Evolutionary conservation across 495 filamentous ascomycete genomes (phyloP).

Genomic region (Neurospora sp.): DNA sequence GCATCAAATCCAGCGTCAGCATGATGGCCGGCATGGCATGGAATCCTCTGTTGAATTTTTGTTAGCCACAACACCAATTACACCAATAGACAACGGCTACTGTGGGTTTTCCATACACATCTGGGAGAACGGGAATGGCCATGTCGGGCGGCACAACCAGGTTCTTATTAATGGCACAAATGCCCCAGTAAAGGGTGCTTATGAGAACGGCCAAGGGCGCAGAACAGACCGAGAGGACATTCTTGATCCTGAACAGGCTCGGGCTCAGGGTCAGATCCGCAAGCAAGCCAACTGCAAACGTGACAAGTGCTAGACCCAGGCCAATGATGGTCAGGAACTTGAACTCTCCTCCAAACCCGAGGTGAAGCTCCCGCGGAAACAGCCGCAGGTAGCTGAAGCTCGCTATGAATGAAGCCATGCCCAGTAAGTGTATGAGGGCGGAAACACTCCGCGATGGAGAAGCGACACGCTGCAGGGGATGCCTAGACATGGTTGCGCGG

Average conservation of each 20-base stretch:
- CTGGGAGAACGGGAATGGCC: slow-evolving; percentile 37
- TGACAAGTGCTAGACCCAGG: slow-evolving; percentile 54
- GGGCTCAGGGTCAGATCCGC: slow-evolving; percentile 62
- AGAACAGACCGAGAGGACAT: slow-evolving; percentile 58
- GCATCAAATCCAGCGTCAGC: slow-evolving; percentile 58
- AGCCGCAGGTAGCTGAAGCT: slow-evolving; percentile 50
- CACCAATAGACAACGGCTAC: background rate
- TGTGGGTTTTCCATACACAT: slow-evolving; percentile 34
- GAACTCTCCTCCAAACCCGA: slow-evolving; percentile 72
- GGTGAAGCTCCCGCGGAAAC: slow-evolving; percentile 42
- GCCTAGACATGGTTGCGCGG: slow-evolving; percentile 22
- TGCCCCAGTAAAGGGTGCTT: slow-evolving; percentile 75
- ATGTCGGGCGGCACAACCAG: slow-evolving; percentile 40
- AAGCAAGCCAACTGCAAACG: slow-evolving; percentile 59
- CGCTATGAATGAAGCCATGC: slow-evolving; percentile 56
- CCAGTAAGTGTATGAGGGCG: slow-evolving; percentile 56
- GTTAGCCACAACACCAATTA: background rate
- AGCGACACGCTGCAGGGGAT: slow-evolving; percentile 61
- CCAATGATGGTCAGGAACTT: slow-evolving; percentile 83
- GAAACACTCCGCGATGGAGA: slow-evolving; percentile 66
- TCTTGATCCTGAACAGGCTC: slow-evolving; percentile 62
- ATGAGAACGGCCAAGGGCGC: slow-evolving; percentile 76
- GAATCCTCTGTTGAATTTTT: slow-evolving; percentile 38
- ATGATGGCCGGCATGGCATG: slow-evolving; percentile 69
- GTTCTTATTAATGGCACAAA: slow-evolving; percentile 54